Evolutionary conservation across 495 filamentous ascomycete species (phyloP), one percentile per base, ranked within the genome.

Genomic region (Daldinia bambusicola): DNA sequence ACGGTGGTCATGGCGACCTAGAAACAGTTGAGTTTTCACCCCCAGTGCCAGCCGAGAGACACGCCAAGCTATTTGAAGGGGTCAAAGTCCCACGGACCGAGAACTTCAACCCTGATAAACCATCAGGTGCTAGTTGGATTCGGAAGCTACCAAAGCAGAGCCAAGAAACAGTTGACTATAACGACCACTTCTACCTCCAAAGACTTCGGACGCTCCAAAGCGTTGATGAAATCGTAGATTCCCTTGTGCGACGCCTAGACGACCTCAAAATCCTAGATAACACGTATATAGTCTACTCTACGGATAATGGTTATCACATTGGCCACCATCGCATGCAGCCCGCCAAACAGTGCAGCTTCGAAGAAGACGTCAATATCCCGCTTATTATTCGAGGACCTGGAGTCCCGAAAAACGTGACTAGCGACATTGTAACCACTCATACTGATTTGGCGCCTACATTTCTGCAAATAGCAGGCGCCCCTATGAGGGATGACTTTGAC

Each of bases 281-380:
- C 66, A 93, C 90, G 0, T 92, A 88, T 64, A 84, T 93, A 51
- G 83, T 93, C 56, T 92, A 90, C 74, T 89, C 89, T 0, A 89
- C 87, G 0, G 91, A 93, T 69, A 93, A 93, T 68, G 91, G 91
- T 0, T 93, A 89, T 75, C 89, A 92, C 67, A 90, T 93, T 58
- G 87, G 89, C 26, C 91, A 93, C 67, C 91, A 93, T 73, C 84
- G 91, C 5, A 71, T 92, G 34, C 87, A 88, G 10, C 90, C 91
- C 1, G 91, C 90, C 2, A 93, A 93, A 78, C 84, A 87, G 36
- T 89, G 87, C 61, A 89, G 89, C 0, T 93, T 87, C 58, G 89
- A 92, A 68, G 89, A 92, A 74, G 91, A 93, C 71, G 89, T 92
- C 67, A 89, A 91, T 37, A 85, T 93, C 0, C 91, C 91, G 0